Percentiles rank a stretch among this genome's conserved stretches.
phyloP scores from a whole-genome alignment of 192 early-diverging fungal genomes.

The Coemansia sp. region DNA sequence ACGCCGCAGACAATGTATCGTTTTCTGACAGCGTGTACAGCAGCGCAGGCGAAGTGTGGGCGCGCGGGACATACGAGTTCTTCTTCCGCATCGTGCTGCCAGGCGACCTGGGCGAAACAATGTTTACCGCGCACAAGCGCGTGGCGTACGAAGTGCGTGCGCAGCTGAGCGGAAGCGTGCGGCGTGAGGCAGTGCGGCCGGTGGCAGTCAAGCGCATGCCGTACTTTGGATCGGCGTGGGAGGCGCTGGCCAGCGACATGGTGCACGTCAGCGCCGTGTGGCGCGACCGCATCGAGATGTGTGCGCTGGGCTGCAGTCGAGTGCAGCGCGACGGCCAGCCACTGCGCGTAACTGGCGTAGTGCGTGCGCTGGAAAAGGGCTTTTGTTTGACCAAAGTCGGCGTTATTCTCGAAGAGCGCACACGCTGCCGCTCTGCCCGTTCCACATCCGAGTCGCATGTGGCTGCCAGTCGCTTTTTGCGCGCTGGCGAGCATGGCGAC shows the following conservation, averaged over 20 bases:
- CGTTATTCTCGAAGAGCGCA: conserved; percentile 50
- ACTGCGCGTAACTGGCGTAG: conserved; percentile 33
- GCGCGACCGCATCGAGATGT: conserved; percentile 49
- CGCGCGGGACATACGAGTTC: conserved; percentile 43
- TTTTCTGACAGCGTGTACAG: conserved; percentile 12
- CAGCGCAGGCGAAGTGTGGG: conserved; percentile 13
- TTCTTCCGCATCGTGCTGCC: conserved; percentile 42
- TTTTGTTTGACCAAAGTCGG: conserved; percentile 44
- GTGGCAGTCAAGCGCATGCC: conserved; percentile 51
- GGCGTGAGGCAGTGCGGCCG: conserved; percentile 21
- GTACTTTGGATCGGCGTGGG: conserved; percentile 41
- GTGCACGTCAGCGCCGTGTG: conserved; percentile 46
- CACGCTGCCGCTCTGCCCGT: conserved; percentile 22
- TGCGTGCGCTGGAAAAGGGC: conserved; percentile 47
- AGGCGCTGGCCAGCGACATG: conserved; percentile 42
- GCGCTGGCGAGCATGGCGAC: conserved; percentile 20
- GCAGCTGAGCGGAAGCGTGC: conserved; percentile 17
- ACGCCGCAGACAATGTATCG: background rate
- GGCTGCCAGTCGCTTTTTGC: conserved; percentile 33
- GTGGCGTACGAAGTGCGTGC: conserved; percentile 47
- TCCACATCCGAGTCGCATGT: conserved; percentile 21
- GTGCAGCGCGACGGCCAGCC: conserved; percentile 46
- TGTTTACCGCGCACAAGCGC: conserved; percentile 46
- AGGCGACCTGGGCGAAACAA: conserved; percentile 48
- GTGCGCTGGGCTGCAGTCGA: conserved; percentile 47